Percentiles rank a stretch among this genome's conserved stretches.
phyloP scores from a whole-genome alignment of 1,139 yeast genomes.

The Taiozyma sp. region DNA sequence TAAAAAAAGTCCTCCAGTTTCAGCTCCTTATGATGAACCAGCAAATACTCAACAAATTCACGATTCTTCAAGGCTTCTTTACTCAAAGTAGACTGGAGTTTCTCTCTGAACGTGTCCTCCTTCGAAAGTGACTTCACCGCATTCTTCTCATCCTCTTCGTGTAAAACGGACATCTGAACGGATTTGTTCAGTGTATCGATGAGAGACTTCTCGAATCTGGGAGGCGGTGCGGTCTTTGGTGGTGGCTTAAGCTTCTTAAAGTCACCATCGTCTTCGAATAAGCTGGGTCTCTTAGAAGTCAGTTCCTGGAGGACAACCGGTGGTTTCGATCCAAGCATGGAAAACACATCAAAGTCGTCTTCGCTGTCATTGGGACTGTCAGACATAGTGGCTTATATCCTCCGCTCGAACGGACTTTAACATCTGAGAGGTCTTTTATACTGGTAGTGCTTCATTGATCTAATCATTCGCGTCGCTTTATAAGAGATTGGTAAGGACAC shows the following conservation, averaged over 20 bases:
- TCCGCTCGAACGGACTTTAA: background rate
- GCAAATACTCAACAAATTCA: conserved; percentile 12
- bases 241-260: conserved; percentile 8
- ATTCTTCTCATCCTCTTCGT: conserved; percentile 10
- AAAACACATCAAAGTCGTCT: conserved; percentile 8
- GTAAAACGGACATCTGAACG: conserved; percentile 7
- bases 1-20: conserved; percentile 14
- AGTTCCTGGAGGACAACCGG: background rate
- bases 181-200: conserved; percentile 8
- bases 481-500: too few relatives aligned
- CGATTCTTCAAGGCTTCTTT: conserved; percentile 9
- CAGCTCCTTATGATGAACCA: conserved; percentile 2
- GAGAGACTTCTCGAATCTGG: conserved; percentile 1
- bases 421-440: background rate
- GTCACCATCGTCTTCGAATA: conserved; percentile 9
- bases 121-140: conserved; percentile 8
- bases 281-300: conserved; percentile 4
- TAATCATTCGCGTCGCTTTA: background rate
- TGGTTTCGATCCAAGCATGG: background rate
- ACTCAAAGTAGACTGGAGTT: conserved; percentile 7
- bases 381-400: background rate
- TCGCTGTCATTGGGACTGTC: conserved; percentile 1
- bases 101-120: conserved; percentile 5
- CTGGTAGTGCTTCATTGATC: too few relatives aligned
- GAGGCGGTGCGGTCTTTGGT: conserved; percentile 4